phyloP scores from a whole-genome alignment of 208 protist genomes.

The Acanthamoeba castellanii region DNA sequence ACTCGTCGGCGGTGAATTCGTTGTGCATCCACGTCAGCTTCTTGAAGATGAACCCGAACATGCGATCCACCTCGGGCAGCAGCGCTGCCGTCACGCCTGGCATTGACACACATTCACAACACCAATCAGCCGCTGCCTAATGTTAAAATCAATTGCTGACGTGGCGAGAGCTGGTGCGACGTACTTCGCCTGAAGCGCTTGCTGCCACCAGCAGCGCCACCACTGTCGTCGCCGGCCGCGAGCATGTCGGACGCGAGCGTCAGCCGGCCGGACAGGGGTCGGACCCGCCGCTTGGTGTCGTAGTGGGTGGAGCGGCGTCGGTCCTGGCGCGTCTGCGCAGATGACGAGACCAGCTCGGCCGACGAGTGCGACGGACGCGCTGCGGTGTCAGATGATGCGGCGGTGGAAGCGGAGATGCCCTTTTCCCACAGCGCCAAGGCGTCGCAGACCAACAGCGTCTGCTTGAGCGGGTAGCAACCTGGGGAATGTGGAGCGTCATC shows the following conservation, averaged over 20 bases:
- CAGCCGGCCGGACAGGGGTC: neutral
- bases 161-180: too few relatives aligned
- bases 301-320: neutral
- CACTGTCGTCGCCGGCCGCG: neutral
- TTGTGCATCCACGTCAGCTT: constrained; percentile 16
- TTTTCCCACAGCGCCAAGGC: constrained; percentile 36
- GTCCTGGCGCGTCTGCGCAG: neutral
- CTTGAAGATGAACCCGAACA: constrained; percentile 55
- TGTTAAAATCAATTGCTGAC: too few relatives aligned
- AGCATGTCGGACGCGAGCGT: neutral
- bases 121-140: neutral
- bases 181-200: neutral
- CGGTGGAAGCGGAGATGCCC: neutral
- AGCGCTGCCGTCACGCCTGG: neutral
- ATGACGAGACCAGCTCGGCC: neutral
- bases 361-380: neutral
- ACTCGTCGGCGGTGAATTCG: constrained; percentile 11
- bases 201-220: too few relatives aligned
- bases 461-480: constrained; percentile 6
- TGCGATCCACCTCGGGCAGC: neutral
- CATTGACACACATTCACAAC: neutral
- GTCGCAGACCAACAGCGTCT: constrained; percentile 2
- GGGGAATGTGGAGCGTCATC: neutral
- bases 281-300: neutral
- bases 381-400: neutral